A percentile compares a stretch with the other conserved stretches of the same genome.
phyloP scores from a whole-genome alignment of 306 rosid genomes.

The Acacia melanoxylon region DNA sequence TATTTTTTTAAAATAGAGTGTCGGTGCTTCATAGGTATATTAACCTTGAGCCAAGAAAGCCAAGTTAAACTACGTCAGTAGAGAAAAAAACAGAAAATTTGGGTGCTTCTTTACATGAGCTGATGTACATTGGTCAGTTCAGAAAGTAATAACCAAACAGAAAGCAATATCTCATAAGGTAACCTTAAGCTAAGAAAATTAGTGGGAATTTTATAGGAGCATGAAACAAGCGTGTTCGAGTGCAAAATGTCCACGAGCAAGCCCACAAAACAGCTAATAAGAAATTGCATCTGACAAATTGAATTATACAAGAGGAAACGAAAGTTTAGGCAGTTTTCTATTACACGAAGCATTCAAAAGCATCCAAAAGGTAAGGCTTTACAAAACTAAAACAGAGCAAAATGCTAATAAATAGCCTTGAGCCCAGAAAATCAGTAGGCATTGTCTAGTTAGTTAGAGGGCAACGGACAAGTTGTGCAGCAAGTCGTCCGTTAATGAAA shows the following conservation, averaged over 20 bases:
- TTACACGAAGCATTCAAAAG: background rate
- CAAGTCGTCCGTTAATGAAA: constrained; percentile 18
- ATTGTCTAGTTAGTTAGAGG: background rate
- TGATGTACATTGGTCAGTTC: background rate
- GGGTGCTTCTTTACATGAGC: background rate
- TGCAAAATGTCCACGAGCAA: background rate
- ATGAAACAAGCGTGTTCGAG: background rate
- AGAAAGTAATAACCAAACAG: background rate
- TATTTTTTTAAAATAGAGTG: too few relatives aligned
- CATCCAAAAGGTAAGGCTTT: background rate
- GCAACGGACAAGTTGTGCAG: constrained; percentile 43
- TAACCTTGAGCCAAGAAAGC: too few relatives aligned
- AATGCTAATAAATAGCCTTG: background rate
- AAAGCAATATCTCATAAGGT: background rate
- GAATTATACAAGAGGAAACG: background rate
- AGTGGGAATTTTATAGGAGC: background rate
- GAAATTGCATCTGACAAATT: background rate
- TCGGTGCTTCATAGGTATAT: too few relatives aligned
- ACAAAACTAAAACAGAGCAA: background rate
- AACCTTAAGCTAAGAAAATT: constrained; percentile 18
- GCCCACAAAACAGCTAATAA: background rate
- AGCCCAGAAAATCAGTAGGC: constrained; percentile 20
- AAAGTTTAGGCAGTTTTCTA: background rate
- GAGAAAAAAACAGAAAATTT: background rate
- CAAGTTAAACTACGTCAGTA: too few relatives aligned